These are phyloP conservation scores for Eimeria sp. DNA, from an alignment of 169 alveolate species.

Conservation along the genomic window DNA sequence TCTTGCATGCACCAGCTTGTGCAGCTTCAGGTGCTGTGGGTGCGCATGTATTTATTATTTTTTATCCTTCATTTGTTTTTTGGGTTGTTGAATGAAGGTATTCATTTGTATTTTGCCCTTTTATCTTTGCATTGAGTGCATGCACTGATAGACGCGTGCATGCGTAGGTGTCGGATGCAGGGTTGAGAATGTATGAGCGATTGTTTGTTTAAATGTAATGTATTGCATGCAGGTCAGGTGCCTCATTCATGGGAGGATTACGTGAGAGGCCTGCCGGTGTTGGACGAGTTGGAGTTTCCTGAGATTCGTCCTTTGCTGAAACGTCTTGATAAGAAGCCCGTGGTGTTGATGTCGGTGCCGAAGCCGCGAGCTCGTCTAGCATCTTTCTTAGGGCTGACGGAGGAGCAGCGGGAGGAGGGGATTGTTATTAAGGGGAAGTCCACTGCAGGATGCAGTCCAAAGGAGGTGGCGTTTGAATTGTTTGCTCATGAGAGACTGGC, in stretches of 20 bases:
- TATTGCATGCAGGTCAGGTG: constrained; percentile 38
- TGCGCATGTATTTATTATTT: no score
- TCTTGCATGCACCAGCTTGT: no score
- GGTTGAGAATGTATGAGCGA: neutral
- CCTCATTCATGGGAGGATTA: constrained; percentile 68
- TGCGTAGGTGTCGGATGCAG: neutral
- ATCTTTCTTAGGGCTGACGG: constrained; percentile 30
- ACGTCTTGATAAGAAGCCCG: constrained; percentile 41
- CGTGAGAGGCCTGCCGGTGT: constrained; percentile 28
- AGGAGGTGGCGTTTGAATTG: constrained; percentile 52
- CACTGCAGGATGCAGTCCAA: constrained; percentile 19
- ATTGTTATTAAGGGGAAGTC: constrained; percentile 64
- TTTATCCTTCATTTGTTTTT: no score
- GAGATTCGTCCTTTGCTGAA: constrained; percentile 42
- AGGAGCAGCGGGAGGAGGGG: constrained; percentile 53
- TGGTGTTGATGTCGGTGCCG: constrained; percentile 17
- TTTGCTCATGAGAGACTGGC: constrained; percentile 61
- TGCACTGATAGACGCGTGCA: neutral
- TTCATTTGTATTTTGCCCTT: no score
- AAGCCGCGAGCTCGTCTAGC: constrained; percentile 50
- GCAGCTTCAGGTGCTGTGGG: no score
- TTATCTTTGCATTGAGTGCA: no score
- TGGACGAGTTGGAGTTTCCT: constrained; percentile 64
- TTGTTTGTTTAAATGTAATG: neutral
- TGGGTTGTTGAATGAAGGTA: no score